Conservation (phyloP, 345 rosid species). For the Psidium friedrichsthalianum region DNA sequence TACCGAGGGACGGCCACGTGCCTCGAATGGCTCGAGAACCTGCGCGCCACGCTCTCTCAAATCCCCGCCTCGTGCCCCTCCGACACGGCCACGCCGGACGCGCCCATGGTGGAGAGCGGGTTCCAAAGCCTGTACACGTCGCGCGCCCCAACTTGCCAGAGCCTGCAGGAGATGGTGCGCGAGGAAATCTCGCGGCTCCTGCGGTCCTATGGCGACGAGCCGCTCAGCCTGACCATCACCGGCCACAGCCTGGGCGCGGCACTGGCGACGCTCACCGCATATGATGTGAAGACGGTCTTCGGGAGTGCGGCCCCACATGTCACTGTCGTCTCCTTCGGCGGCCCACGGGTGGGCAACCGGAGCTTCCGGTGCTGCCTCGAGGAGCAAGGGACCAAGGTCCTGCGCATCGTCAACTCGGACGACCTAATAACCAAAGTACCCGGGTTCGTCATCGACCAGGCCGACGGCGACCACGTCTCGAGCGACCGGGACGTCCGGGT, state of each 20-base stretch:
- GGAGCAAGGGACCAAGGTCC: conserved; percentile 54
- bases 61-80: conserved; percentile 8
- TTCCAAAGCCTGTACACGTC: conserved; percentile 79
- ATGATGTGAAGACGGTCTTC: conserved; percentile 56
- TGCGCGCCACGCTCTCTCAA: conserved; percentile 61
- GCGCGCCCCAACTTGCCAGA: conserved; percentile 16
- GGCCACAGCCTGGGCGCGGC: conserved; percentile 97
- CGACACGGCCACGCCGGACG: neutral
- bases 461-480: conserved; percentile 8
- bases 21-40: conserved; percentile 89
- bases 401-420: conserved; percentile 81
- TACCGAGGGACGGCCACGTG: conserved; percentile 84
- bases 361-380: conserved; percentile 53
- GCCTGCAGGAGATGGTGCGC: conserved; percentile 53
- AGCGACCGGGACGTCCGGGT: conserved; percentile 1
- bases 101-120: conserved; percentile 91
- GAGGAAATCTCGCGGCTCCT: conserved; percentile 49
- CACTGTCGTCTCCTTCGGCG: conserved; percentile 86
- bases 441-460: conserved; percentile 47
- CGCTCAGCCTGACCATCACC: conserved; percentile 71
- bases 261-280: conserved; percentile 64
- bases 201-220: conserved; percentile 52
- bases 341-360: conserved; percentile 84
- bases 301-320: conserved; percentile 40
- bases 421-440: conserved; percentile 84